Percentiles rank a stretch among this genome's conserved stretches.
phyloP scores from a whole-genome alignment of 192 early-diverging fungal species.

The Backusella liffmaniae region DNA sequence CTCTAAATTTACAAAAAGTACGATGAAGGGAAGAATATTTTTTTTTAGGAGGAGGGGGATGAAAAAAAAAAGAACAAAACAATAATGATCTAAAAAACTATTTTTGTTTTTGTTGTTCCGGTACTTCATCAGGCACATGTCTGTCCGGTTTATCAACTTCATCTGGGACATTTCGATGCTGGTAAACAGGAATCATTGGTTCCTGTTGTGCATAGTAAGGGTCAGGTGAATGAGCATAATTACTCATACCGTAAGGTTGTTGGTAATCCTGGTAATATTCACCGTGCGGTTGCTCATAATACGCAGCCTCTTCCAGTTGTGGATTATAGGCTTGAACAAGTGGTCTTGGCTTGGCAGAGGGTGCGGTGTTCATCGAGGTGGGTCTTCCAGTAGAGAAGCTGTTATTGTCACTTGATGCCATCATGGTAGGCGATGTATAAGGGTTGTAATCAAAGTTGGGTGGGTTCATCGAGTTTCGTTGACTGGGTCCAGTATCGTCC shows the following conservation, averaged over 20 bases:
- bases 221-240: background rate
- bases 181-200: background rate
- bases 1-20: background rate
- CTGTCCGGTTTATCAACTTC: background rate
- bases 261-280: background rate
- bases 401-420: background rate
- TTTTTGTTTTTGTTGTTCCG: background rate
- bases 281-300: background rate
- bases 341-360: background rate
- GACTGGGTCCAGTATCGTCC: background rate
- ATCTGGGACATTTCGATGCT: background rate
- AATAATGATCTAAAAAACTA: background rate
- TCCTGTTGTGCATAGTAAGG: background rate
- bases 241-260: background rate
- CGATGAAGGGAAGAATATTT: background rate
- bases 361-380: background rate
- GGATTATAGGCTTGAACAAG: background rate
- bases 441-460: background rate
- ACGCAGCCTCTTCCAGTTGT: background rate
- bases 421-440: background rate
- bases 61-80: no score
- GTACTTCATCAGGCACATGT: constrained; percentile 1
- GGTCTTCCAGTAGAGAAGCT: background rate
- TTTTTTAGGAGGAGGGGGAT: no score
- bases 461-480: background rate